Conservation (phyloP, 768 basidiomycete genomes). For the Amanita fuliginea region DNA sequence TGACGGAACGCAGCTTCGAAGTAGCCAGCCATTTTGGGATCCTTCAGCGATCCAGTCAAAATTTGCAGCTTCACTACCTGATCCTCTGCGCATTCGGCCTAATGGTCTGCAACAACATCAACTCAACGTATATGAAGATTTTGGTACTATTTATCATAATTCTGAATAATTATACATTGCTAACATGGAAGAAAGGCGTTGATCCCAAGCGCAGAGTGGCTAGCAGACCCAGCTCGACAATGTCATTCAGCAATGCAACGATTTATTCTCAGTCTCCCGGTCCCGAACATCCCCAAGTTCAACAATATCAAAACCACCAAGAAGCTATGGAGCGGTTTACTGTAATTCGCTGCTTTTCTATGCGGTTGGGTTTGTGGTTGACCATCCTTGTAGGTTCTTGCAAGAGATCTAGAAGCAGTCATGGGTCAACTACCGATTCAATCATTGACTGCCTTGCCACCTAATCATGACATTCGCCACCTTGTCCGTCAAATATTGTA, state of each 20-base stretch:
- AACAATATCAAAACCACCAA: conserved; percentile 47
- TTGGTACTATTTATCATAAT: conserved; percentile 37
- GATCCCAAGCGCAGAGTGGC: conserved; percentile 46
- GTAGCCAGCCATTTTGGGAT: conserved; percentile 83
- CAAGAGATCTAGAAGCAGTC: conserved; percentile 70
- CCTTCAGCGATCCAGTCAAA: conserved; percentile 58
- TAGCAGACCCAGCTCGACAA: conserved; percentile 64
- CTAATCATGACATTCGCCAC: conserved; percentile 79
- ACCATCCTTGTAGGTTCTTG: conserved; percentile 19
- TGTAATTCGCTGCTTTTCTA: conserved; percentile 14
- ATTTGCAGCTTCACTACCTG: conserved; percentile 68
- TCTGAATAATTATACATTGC: neutral
- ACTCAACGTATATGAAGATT: conserved; percentile 89
- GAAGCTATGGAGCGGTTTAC: conserved; percentile 87
- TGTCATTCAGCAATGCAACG: conserved; percentile 44
- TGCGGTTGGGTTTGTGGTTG: neutral
- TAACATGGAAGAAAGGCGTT: conserved; percentile 12
- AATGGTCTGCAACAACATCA: conserved; percentile 78
- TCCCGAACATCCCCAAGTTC: conserved; percentile 38
- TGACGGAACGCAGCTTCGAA: conserved; percentile 36
- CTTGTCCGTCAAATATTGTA: conserved; percentile 75
- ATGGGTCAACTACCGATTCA: conserved; percentile 66
- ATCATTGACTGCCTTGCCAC: conserved; percentile 59
- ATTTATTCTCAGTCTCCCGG: conserved; percentile 54
- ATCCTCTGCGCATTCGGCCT: conserved; percentile 77